phyloP scores from a whole-genome alignment of 192 early-diverging fungal genomes.

The Coemansia sp. region DNA sequence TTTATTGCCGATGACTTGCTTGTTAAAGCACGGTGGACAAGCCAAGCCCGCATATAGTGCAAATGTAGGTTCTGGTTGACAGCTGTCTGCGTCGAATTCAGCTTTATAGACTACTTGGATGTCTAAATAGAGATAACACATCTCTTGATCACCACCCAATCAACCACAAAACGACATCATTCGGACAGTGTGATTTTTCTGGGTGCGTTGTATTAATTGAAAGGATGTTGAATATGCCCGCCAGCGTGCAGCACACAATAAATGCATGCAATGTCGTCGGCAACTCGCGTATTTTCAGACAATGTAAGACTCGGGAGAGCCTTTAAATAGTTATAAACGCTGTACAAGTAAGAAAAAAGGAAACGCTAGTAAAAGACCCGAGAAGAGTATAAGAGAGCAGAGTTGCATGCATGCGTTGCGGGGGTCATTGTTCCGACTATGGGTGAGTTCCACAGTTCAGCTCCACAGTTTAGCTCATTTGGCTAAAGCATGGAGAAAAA shows the following conservation, averaged over 20 bases:
- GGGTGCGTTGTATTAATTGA: neutral
- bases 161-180: too few relatives aligned
- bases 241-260: slow-evolving; percentile 1
- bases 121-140: too few relatives aligned
- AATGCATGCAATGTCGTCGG: neutral
- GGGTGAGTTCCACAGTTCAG: too few relatives aligned
- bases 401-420: slow-evolving; percentile 1
- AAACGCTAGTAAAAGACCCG: neutral
- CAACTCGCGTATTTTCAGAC: neutral
- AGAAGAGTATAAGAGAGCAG: neutral
- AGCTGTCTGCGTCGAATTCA: too few relatives aligned
- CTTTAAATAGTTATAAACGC: neutral
- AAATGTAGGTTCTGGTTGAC: too few relatives aligned
- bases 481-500: slow-evolving; percentile 49
- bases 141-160: too few relatives aligned
- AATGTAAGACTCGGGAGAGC: neutral
- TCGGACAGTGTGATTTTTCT: neutral
- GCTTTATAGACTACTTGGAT: too few relatives aligned
- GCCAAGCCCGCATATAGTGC: too few relatives aligned
- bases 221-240: neutral
- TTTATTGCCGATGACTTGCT: too few relatives aligned
- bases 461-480: too few relatives aligned
- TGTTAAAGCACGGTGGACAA: too few relatives aligned
- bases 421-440: too few relatives aligned
- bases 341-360: slow-evolving; percentile 9